Evolutionary conservation across 768 basidiomycete genomes (phyloP), one percentile per base, ranked within the genome.

Genomic region (Bullera alba): DNA sequence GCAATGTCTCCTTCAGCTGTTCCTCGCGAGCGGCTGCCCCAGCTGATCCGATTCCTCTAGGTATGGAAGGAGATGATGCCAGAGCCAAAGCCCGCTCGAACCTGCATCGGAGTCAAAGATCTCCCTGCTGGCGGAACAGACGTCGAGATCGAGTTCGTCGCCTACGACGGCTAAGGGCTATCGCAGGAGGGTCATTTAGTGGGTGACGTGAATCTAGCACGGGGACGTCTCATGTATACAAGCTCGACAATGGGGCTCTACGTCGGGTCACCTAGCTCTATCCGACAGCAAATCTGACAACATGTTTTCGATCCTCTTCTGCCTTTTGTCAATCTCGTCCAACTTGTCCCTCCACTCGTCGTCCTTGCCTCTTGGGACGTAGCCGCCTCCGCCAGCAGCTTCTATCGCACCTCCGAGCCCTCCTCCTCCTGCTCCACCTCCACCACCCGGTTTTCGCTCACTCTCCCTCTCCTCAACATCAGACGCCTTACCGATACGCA

Each of bases 81-180:
- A 10, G 57, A 63, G 23, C 68, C 68, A 3, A 65, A 67, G 34
- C 69, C 69, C n/a, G 69, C 69, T 48, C 52, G 69, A 42, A 68
- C 69, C 17, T 70, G 69, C 43, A 49, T 70, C 27, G 69, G 69
- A 7, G 69, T 70, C 12, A 58, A 54, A 21, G 56, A 68, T 50
- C 54, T 70, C 0, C 69, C 69, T 15, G 61, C 58, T 23, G 66
- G 66, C 14, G 68, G 68, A 28, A 70, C 68, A 2, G 68, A 70
- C 38, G 65, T 70, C 5, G 68, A 70, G 50, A 70, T 70, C 36
- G 68, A 70, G 42, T 65, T 67, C 44, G 58, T 61, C 10, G 68
- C 68, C 16, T 65, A 60, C 45, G 63, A 65, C 44, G 65, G 65
- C 16, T 65, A 54, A n/a, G n/a, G n/a, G n/a, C n/a, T n/a, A n/a